phyloP scores from a whole-genome alignment of 192 early-diverging fungal genomes.

The Coemansia aciculifera region DNA sequence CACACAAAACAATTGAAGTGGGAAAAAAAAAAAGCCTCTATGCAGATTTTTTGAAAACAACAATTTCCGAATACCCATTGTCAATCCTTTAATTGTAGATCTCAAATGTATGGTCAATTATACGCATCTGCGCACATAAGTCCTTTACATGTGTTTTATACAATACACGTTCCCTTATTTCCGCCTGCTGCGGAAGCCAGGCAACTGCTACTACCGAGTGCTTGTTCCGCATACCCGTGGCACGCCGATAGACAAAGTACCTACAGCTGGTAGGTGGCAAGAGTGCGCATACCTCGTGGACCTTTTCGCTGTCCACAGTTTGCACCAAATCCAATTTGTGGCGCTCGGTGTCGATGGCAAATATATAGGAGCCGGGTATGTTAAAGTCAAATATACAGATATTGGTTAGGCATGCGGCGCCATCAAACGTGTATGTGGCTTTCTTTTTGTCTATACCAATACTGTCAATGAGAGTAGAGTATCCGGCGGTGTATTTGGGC shows the following conservation, averaged over 20 bases:
- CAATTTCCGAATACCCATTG: slow-evolving; percentile 13
- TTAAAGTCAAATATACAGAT: slow-evolving; percentile 16
- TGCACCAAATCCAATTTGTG: background rate
- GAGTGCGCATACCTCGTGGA: background rate
- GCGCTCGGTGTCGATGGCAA: slow-evolving; percentile 11
- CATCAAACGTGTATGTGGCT: slow-evolving; percentile 15
- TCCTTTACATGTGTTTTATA: slow-evolving; percentile 10
- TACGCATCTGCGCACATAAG: slow-evolving; percentile 15
- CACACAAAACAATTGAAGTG: background rate
- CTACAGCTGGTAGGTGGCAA: background rate
- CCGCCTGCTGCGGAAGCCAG: slow-evolving; percentile 24
- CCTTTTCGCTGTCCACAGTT: background rate
- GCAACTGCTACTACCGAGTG: background rate
- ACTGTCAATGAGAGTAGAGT: background rate
- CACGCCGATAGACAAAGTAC: background rate
- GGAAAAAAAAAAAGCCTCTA: background rate
- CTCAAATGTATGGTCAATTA: slow-evolving; percentile 20
- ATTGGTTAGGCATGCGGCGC: slow-evolving; percentile 14
- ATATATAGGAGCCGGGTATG: slow-evolving; percentile 9
- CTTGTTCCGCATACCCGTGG: background rate
- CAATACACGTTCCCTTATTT: slow-evolving; percentile 1
- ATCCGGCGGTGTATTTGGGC: background rate
- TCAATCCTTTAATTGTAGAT: slow-evolving; percentile 23
- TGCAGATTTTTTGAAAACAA: background rate
- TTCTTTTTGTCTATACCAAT: background rate